A percentile compares a stretch with the other conserved stretches of the same genome.
phyloP scores from a whole-genome alignment of 352 stramenopile species.

The Phytophthora sansomeana region DNA sequence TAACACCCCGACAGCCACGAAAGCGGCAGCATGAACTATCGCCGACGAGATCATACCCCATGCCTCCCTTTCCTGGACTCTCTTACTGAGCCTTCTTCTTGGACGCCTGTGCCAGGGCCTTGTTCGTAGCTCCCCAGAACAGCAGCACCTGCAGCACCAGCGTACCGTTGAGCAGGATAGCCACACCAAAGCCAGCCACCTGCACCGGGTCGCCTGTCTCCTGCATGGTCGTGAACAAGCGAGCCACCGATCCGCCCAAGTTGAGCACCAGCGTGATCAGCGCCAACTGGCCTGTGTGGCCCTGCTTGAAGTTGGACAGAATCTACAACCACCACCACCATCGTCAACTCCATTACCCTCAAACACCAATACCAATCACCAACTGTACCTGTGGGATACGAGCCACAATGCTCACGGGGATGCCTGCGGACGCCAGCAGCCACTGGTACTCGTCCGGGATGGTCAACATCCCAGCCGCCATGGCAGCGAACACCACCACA shows the following conservation, averaged over 20 bases:
- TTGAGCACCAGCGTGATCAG: constrained; percentile 89
- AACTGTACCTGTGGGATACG: constrained; percentile 78
- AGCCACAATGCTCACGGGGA: constrained; percentile 81
- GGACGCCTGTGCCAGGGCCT: constrained; percentile 58
- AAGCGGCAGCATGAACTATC: constrained; percentile 30
- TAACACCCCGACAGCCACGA: constrained; percentile 22
- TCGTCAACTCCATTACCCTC: constrained; percentile 5
- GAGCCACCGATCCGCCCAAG: constrained; percentile 79
- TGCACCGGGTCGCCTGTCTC: constrained; percentile 84
- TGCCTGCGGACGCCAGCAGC: constrained; percentile 74
- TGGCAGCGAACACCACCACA: constrained; percentile 51
- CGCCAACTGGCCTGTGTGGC: constrained; percentile 89
- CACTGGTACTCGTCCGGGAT: constrained; percentile 81
- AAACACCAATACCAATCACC: background rate
- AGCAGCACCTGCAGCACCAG: constrained; percentile 83
- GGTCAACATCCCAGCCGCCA: constrained; percentile 63
- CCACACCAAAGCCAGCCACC: constrained; percentile 73
- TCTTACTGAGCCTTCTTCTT: constrained; percentile 81
- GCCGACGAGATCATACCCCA: background rate
- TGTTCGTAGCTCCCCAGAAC: constrained; percentile 87
- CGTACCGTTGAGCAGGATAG: constrained; percentile 78
- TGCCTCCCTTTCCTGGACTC: background rate
- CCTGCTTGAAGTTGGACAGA: constrained; percentile 89
- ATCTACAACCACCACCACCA: constrained; percentile 59
- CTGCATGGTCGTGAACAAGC: constrained; percentile 90